Conservation (phyloP, 2,329 filamentous ascomycete species). For the Hypomyces perniciosus region DNA sequence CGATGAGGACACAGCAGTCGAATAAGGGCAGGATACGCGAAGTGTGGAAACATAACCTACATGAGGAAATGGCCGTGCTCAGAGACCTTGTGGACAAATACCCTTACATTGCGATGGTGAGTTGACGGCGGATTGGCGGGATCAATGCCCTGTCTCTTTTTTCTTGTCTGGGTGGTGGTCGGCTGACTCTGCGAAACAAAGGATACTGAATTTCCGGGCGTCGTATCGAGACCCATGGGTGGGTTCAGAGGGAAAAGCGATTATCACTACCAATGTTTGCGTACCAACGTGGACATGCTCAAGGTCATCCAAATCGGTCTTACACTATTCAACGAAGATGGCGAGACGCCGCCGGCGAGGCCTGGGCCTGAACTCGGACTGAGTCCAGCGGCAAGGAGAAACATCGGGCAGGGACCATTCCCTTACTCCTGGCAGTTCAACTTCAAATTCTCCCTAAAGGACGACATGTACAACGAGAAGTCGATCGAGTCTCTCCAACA, state of each 20-base stretch:
- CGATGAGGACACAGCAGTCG: slow-evolving; percentile 43
- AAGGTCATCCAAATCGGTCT: slow-evolving; percentile 97
- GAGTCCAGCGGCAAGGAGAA: slow-evolving; percentile 32
- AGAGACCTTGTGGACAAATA: slow-evolving; percentile 83
- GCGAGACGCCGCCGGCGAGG: slow-evolving; percentile 73
- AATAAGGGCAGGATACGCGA: slow-evolving; percentile 86
- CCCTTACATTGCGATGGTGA: slow-evolving; percentile 95
- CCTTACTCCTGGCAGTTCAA: slow-evolving; percentile 99
- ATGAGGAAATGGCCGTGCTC: slow-evolving; percentile 82
- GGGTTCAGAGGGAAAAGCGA: slow-evolving; percentile 91
- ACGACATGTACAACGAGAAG: slow-evolving; percentile 96
- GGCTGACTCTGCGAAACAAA: slow-evolving; percentile 32
- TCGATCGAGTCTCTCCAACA: slow-evolving; percentile 88
- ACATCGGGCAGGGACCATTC: slow-evolving; percentile 45
- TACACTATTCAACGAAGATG: slow-evolving; percentile 85
- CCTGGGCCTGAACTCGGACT: slow-evolving; percentile 43
- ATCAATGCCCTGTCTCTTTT: background rate
- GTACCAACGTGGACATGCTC: slow-evolving; percentile 93
- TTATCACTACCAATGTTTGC: slow-evolving; percentile 96
- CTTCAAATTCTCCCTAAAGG: slow-evolving; percentile 89
- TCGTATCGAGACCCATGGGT: slow-evolving; percentile 92
- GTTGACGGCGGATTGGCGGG: slow-evolving; percentile 22
- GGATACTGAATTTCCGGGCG: slow-evolving; percentile 98
- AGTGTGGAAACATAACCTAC: slow-evolving; percentile 89
- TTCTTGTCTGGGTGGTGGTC: background rate